phyloP scores from a whole-genome alignment of 192 early-diverging fungal species.

The Coemansia sp. region DNA sequence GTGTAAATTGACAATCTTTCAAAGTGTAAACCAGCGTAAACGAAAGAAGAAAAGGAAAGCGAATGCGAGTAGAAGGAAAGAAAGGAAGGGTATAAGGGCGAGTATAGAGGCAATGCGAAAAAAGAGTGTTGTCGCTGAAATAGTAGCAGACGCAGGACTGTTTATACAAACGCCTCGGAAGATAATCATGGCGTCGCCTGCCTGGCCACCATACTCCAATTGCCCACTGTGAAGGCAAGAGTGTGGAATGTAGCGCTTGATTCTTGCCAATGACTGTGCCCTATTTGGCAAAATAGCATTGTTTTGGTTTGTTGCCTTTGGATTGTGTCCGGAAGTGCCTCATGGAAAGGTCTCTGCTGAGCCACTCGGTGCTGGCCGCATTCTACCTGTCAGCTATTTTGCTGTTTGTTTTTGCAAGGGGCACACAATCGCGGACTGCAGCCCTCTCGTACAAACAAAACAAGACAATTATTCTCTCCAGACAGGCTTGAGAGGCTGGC shows the following conservation, averaged over 20 bases:
- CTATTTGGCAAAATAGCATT: background rate
- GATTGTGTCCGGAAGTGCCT: background rate
- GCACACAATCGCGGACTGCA: background rate
- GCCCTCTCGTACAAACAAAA: background rate
- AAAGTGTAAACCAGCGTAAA: background rate
- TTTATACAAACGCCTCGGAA: background rate
- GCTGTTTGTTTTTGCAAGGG: background rate
- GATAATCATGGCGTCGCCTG: background rate
- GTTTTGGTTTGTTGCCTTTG: conserved; percentile 5
- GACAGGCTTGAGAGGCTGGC: background rate
- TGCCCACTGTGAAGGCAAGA: background rate
- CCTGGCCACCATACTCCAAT: background rate
- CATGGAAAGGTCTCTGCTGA: background rate
- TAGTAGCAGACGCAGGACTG: background rate
- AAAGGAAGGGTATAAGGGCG: background rate
- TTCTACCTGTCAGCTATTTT: background rate
- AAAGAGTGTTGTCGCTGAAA: conserved; percentile 1
- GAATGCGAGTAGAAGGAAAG: background rate
- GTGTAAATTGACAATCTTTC: background rate
- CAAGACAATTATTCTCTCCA: background rate
- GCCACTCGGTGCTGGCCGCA: background rate
- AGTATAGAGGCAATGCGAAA: background rate
- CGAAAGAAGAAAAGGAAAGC: background rate
- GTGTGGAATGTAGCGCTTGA: background rate
- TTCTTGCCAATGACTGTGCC: conserved; percentile 6